These are phyloP conservation scores for Multifurca ochricompacta DNA, from an alignment of 768 basidiomycete genomes.

Conservation along the genomic window DNA sequence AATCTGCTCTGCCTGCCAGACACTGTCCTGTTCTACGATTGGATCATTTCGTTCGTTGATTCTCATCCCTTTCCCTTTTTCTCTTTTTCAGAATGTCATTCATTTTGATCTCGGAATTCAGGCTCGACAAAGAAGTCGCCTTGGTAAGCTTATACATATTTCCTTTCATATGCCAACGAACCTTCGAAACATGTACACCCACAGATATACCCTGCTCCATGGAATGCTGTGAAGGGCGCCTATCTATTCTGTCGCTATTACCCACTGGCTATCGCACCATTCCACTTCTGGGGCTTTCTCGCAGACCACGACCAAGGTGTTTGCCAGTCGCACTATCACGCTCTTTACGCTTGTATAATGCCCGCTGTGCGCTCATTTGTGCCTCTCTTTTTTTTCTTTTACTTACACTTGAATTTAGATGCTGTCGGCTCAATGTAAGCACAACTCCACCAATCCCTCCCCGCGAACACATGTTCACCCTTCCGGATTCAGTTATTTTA, in stretches of 20 bases:
- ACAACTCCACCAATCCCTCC: not conserved
- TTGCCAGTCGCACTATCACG: not conserved
- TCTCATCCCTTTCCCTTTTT: not conserved
- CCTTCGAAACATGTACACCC: not conserved
- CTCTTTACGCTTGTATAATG: slow-evolving; percentile 7
- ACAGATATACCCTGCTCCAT: slow-evolving; percentile 15
- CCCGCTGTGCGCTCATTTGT: slow-evolving; percentile 6
- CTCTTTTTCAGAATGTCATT: not conserved
- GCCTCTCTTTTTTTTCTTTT: not conserved
- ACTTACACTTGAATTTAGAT: not conserved
- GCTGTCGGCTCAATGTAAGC: slow-evolving; percentile 14
- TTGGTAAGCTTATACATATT: not conserved
- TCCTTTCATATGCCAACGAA: not conserved
- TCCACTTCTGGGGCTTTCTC: slow-evolving; percentile 11
- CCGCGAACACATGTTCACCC: not conserved
- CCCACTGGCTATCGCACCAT: slow-evolving; percentile 8
- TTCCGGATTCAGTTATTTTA: slow-evolving; percentile 5
- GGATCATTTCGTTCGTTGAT: slow-evolving; percentile 18
- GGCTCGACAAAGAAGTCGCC: slow-evolving; percentile 10
- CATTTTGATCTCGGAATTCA: not conserved
- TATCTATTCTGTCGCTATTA: slow-evolving; percentile 19
- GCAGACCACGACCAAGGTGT: not conserved
- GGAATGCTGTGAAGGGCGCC: slow-evolving; percentile 13
- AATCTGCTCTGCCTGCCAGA: not conserved
- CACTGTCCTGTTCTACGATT: slow-evolving; percentile 18